phyloP scores from a whole-genome alignment of 306 rosid species.

The Vicia sativa region DNA sequence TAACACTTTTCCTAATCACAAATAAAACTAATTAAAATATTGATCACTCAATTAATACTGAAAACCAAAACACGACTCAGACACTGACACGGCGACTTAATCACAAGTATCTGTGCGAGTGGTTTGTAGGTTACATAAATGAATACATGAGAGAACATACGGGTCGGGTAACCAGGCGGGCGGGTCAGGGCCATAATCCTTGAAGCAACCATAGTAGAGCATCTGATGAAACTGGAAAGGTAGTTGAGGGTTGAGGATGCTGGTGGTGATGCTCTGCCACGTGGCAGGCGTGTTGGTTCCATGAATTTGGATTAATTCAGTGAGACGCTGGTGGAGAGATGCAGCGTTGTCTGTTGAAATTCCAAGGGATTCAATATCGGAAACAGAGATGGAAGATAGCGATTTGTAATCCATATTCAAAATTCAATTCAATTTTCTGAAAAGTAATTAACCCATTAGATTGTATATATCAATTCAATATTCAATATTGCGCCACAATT shows the following conservation, averaged over 20 bases:
- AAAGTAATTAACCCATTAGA: not conserved
- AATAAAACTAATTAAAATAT: not conserved
- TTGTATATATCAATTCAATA: too few species aligned
- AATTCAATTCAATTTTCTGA: not conserved
- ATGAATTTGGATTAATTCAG: slow-evolving; percentile 45
- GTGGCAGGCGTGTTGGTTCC: slow-evolving; percentile 64
- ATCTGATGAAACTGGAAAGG: slow-evolving; percentile 89
- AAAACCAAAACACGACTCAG: too few species aligned
- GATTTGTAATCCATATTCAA: slow-evolving; percentile 53
- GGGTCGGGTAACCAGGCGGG: slow-evolving; percentile 89
- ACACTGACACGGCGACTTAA: too few species aligned
- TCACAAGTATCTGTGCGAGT: too few species aligned
- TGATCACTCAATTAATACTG: too few species aligned
- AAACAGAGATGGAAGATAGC: slow-evolving; percentile 52
- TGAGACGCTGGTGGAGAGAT: slow-evolving; percentile 53
- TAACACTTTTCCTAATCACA: slow-evolving; percentile 58
- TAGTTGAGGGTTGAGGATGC: slow-evolving; percentile 64
- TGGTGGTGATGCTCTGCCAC: slow-evolving; percentile 66
- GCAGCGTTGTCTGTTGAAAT: slow-evolving; percentile 46
- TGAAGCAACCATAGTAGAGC: slow-evolving; percentile 73
- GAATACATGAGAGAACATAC: too few species aligned
- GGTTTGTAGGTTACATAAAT: too few species aligned
- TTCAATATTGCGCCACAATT: too few species aligned
- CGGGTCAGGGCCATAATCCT: slow-evolving; percentile 75
- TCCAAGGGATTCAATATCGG: slow-evolving; percentile 70